A percentile compares a stretch with the other conserved stretches of the same genome.
phyloP scores from a whole-genome alignment of 345 rosid species.

The Aquilaria yunnanensis region DNA sequence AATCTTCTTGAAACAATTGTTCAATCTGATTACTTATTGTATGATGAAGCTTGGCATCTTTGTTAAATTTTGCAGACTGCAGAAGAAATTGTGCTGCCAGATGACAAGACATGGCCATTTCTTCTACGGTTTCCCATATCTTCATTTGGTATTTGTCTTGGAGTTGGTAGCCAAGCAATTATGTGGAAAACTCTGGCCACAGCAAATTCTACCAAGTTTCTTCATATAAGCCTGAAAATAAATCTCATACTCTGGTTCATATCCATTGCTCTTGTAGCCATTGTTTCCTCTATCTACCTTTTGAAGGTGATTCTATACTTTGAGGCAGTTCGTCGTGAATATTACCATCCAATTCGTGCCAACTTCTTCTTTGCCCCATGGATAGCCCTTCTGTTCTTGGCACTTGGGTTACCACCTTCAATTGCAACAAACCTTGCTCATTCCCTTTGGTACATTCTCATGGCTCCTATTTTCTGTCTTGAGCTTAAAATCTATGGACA shows the following conservation, averaged over 20 bases:
- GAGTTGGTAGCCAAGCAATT: constrained; percentile 86
- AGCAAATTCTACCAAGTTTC: constrained; percentile 55
- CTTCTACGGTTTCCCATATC: constrained; percentile 73
- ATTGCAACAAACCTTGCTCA: constrained; percentile 31
- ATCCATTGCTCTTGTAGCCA: constrained; percentile 39
- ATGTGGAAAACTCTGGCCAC: constrained; percentile 83
- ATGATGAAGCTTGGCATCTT: background rate
- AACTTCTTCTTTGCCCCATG: constrained; percentile 97
- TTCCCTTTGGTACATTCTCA: constrained; percentile 72
- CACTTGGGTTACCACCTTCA: constrained; percentile 68
- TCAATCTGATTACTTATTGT: background rate
- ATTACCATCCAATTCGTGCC: constrained; percentile 75
- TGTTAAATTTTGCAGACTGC: constrained; percentile 36
- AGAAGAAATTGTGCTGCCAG: constrained; percentile 73
- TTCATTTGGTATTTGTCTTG: constrained; percentile 88
- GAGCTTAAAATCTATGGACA: constrained; percentile 91
- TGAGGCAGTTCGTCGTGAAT: constrained; percentile 89
- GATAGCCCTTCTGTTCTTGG: constrained; percentile 70
- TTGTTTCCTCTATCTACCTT: constrained; percentile 49
- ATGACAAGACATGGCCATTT: constrained; percentile 83
- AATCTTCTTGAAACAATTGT: background rate
- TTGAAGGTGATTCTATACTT: constrained; percentile 56
- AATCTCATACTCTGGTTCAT: constrained; percentile 71
- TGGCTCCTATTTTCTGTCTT: constrained; percentile 65
- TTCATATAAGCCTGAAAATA: constrained; percentile 38